Evolutionary conservation across 805 yeast genomes (phyloP).

Genomic region (Wickerhamomyces mucosus): DNA sequence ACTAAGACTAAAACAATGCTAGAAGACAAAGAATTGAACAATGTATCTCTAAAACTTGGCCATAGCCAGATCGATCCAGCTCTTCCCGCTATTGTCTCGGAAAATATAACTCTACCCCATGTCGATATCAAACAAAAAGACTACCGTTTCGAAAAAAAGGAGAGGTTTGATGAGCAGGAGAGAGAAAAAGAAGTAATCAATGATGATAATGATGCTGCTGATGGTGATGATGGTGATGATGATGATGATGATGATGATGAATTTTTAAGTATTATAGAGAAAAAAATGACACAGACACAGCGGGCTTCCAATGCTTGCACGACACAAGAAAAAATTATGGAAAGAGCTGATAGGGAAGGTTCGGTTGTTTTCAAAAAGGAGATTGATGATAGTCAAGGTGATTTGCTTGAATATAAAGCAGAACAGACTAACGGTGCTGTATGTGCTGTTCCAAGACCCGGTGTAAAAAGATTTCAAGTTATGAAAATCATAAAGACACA

Average conservation of each 20-base stretch:
- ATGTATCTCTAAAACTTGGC: too few relatives aligned
- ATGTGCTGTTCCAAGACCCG: conserved; percentile 35
- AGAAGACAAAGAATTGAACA: not conserved
- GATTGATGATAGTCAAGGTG: conserved; percentile 15
- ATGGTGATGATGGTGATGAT: conserved; percentile 2
- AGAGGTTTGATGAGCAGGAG: too few relatives aligned
- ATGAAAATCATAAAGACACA: conserved; percentile 22
- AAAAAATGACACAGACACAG: conserved; percentile 2
- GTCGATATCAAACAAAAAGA: not conserved
- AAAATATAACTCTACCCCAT: not conserved
- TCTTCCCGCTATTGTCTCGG: not conserved
- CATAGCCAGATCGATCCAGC: not conserved
- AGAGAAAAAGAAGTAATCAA: too few relatives aligned
- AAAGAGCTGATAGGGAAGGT: conserved; percentile 14
- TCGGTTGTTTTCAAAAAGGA: conserved; percentile 15
- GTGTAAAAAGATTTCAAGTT: conserved; percentile 41
- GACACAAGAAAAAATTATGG: conserved; percentile 16
- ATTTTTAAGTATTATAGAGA: conserved; percentile 9
- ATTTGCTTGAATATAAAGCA: conserved; percentile 2
- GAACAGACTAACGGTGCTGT: conserved; percentile 22
- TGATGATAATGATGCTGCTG: conserved; percentile 7
- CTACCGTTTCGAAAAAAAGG: too few relatives aligned
- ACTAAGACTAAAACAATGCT: not conserved
- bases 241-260: conserved; percentile 15
- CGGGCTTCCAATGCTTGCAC: conserved; percentile 4